phyloP scores from a whole-genome alignment of 352 stramenopile genomes.

The Phytophthora sp. region DNA sequence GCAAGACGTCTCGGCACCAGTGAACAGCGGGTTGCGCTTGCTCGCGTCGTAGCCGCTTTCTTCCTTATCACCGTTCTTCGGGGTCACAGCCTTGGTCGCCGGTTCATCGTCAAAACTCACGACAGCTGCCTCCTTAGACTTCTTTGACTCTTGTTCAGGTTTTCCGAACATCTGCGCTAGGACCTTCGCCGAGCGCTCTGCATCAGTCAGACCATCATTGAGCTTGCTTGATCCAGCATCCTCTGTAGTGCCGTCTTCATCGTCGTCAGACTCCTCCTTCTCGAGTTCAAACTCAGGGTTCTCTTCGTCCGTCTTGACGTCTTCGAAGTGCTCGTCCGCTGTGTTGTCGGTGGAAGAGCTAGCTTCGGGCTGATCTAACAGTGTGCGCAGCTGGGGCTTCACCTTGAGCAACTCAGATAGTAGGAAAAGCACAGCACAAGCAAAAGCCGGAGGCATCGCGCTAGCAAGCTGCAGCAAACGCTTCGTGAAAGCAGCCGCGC shows the following conservation, averaged over 20 bases:
- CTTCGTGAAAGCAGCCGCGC: slow-evolving; percentile 95
- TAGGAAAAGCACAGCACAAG: slow-evolving; percentile 95
- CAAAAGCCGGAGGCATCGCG: slow-evolving; percentile 87
- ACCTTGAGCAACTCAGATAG: slow-evolving; percentile 94
- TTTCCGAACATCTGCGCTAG: slow-evolving; percentile 73
- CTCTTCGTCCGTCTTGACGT: slow-evolving; percentile 45
- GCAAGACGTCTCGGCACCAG: slow-evolving; percentile 68
- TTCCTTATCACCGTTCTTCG: slow-evolving; percentile 19
- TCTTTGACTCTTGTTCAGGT: slow-evolving; percentile 15
- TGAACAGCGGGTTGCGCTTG: slow-evolving; percentile 91
- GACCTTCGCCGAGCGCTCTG: slow-evolving; percentile 58
- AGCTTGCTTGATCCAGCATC: slow-evolving; percentile 27
- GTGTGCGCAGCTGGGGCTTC: slow-evolving; percentile 74
- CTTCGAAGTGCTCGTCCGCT: slow-evolving; percentile 63
- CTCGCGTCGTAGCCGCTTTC: slow-evolving; percentile 71
- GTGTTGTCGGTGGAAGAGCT: slow-evolving; percentile 1
- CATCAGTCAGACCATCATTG: slow-evolving; percentile 56
- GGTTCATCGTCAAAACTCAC: slow-evolving; percentile 51
- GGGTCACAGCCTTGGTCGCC: neutral
- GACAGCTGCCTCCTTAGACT: slow-evolving; percentile 21
- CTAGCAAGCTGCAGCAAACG: slow-evolving; percentile 88
- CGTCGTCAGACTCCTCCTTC: slow-evolving; percentile 46
- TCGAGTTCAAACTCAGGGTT: slow-evolving; percentile 43
- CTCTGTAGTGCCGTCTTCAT: slow-evolving; percentile 40
- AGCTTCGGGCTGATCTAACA: slow-evolving; percentile 72